Evolutionary conservation across 306 rosid genomes (phyloP).

Genomic region (Trifolium dubium): DNA sequence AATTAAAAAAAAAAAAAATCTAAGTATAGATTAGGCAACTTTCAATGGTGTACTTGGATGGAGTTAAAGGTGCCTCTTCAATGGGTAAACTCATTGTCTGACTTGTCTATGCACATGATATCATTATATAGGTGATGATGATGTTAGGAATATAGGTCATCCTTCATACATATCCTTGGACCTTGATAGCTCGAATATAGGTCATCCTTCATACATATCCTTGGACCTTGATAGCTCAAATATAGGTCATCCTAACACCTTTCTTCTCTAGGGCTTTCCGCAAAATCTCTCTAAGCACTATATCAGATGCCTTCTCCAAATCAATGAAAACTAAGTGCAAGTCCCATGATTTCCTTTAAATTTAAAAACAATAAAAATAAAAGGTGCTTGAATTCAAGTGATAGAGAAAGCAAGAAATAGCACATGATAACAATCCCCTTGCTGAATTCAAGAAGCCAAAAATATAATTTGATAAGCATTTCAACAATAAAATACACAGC

Average conservation of each 20-base stretch:
- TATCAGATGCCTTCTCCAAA: too few relatives aligned
- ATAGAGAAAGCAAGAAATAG: not conserved
- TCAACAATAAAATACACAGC: conserved; percentile 19
- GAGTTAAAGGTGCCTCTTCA: not conserved
- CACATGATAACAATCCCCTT: conserved; percentile 20
- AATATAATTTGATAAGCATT: conserved; percentile 22
- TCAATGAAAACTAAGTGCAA: too few relatives aligned
- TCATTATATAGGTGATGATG: not conserved
- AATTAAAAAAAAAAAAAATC: not conserved
- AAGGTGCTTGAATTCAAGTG: not conserved
- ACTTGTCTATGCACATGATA: not conserved
- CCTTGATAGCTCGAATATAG: too few relatives aligned
- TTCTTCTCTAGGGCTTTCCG: too few relatives aligned
- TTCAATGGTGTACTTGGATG: not conserved
- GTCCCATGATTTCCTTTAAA: not conserved
- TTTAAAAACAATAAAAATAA: not conserved
- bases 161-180: too few relatives aligned
- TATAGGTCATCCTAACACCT: too few relatives aligned
- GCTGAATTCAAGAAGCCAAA: not conserved
- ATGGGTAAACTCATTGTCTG: not conserved
- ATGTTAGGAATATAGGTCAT: not conserved
- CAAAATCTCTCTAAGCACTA: too few relatives aligned
- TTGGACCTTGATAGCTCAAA: too few relatives aligned
- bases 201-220: too few relatives aligned
- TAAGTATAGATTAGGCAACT: not conserved